Conservation (phyloP, 805 yeast genomes). For the Ogataea allantospora region DNA sequence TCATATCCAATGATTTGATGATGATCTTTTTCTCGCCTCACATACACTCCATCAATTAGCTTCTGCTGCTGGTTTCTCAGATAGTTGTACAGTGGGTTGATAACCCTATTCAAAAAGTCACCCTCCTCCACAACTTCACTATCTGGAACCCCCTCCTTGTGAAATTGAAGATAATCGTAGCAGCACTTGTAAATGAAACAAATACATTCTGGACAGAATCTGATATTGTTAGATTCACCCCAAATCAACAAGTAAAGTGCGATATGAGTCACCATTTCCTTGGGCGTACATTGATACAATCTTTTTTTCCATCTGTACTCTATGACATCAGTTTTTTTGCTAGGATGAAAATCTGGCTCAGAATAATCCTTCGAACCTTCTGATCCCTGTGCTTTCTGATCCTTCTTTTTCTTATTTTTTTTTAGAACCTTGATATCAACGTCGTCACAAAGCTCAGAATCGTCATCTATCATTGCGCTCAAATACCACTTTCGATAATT, state of each 20-base stretch:
- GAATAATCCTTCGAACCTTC: slow-evolving; percentile 14
- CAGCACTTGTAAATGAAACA: slow-evolving; percentile 61
- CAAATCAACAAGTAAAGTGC: slow-evolving; percentile 63
- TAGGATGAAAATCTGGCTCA: slow-evolving; percentile 24
- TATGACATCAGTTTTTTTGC: slow-evolving; percentile 59
- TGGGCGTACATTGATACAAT: slow-evolving; percentile 53
- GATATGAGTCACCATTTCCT: slow-evolving; percentile 62
- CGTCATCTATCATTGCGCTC: slow-evolving; percentile 77
- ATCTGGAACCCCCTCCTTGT: slow-evolving; percentile 27
- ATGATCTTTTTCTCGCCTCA: slow-evolving; percentile 70
- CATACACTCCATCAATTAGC: slow-evolving; percentile 50
- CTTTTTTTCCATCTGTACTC: slow-evolving; percentile 75
- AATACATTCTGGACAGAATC: slow-evolving; percentile 48
- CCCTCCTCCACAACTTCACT: slow-evolving; percentile 15
- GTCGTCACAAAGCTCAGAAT: slow-evolving; percentile 59
- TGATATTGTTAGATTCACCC: slow-evolving; percentile 74
- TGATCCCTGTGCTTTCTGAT: slow-evolving; percentile 34
- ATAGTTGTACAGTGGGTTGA: slow-evolving; percentile 53
- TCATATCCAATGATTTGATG: slow-evolving; percentile 56
- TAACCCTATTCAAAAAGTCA: slow-evolving; percentile 39
- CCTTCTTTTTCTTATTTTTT: slow-evolving; percentile 66
- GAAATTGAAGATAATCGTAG: slow-evolving; percentile 43
- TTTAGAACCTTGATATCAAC: slow-evolving; percentile 60
- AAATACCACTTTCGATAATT: slow-evolving; percentile 92
- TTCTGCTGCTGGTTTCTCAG: slow-evolving; percentile 69